A percentile compares a stretch with the other conserved stretches of the same genome.
Conservation (phyloP, 768 basidiomycete genomes). For the Termitomyces eurrhizus region DNA sequence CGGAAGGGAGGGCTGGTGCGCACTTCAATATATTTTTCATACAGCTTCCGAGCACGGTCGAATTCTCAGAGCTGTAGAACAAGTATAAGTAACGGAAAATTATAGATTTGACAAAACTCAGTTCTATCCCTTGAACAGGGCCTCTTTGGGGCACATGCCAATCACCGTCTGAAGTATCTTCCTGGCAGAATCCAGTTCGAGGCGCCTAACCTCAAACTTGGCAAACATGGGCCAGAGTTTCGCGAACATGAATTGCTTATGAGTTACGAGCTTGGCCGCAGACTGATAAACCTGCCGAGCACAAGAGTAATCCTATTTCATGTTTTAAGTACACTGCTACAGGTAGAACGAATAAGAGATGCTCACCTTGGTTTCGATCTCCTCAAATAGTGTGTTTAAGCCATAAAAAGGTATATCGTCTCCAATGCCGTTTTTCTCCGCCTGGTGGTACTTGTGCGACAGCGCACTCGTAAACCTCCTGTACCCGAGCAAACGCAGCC, state of each 20-base stretch:
- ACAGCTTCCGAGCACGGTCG: slow-evolving; percentile 85
- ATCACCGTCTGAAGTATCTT: slow-evolving; percentile 88
- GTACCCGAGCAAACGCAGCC: too few relatives aligned
- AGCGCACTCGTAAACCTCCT: too few relatives aligned
- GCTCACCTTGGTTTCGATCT: too few relatives aligned
- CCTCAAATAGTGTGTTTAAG: too few relatives aligned
- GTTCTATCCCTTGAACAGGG: slow-evolving; percentile 95
- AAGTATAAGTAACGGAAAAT: background rate
- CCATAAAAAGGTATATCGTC: too few relatives aligned
- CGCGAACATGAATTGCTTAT: slow-evolving; percentile 96
- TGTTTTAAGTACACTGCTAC: background rate
- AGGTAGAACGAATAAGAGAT: too few relatives aligned
- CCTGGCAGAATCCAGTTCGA: slow-evolving; percentile 80
- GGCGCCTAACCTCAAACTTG: slow-evolving; percentile 82
- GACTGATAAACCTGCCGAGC: slow-evolving; percentile 92
- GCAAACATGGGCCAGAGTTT: slow-evolving; percentile 95
- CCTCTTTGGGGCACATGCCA: slow-evolving; percentile 95
- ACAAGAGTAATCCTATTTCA: slow-evolving; percentile 69
- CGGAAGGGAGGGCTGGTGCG: background rate
- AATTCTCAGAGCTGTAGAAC: slow-evolving; percentile 79
- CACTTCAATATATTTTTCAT: too few relatives aligned
- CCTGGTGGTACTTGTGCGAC: too few relatives aligned
- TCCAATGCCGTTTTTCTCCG: too few relatives aligned
- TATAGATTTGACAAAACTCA: slow-evolving; percentile 27
- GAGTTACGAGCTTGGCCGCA: slow-evolving; percentile 83